Conservation (phyloP, 129 eudicot genomes). For the Oenanthe sinensis region DNA sequence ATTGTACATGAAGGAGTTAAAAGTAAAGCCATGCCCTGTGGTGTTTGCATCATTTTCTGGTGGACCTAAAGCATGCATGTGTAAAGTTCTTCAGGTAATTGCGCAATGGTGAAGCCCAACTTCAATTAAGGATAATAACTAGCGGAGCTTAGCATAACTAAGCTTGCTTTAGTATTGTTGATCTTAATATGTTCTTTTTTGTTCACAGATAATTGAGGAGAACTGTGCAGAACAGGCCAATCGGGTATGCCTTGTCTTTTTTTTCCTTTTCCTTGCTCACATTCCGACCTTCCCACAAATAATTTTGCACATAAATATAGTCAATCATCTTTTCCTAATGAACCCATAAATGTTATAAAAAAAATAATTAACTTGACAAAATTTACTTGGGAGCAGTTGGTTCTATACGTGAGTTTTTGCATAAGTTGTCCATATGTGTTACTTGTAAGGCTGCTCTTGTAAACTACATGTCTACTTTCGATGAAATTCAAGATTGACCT, state of each 20-base stretch:
- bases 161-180: neutral
- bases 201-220: conserved; percentile 63
- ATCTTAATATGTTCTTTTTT: conserved; percentile 9
- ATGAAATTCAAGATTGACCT: neutral
- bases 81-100: conserved; percentile 85
- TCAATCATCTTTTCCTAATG: neutral
- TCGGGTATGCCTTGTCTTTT: conserved; percentile 36
- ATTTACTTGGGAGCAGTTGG: no score
- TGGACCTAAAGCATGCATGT: conserved; percentile 95
- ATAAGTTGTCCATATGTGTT: no score
- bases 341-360: no score
- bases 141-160: neutral
- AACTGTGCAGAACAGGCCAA: conserved; percentile 37
- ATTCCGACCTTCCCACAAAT: neutral
- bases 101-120: neutral
- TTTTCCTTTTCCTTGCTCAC: neutral
- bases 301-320: neutral
- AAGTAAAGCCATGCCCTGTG: conserved; percentile 64
- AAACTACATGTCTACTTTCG: neutral
- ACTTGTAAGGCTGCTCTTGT: neutral
- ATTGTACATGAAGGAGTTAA: conserved; percentile 55
- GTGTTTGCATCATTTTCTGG: conserved; percentile 90
- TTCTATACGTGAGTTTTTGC: no score
- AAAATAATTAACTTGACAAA: no score
- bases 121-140: neutral